These are phyloP conservation scores for Berberis thunbergii DNA, from an alignment of 164 flowering plant genomes.

Conservation along the genomic window DNA sequence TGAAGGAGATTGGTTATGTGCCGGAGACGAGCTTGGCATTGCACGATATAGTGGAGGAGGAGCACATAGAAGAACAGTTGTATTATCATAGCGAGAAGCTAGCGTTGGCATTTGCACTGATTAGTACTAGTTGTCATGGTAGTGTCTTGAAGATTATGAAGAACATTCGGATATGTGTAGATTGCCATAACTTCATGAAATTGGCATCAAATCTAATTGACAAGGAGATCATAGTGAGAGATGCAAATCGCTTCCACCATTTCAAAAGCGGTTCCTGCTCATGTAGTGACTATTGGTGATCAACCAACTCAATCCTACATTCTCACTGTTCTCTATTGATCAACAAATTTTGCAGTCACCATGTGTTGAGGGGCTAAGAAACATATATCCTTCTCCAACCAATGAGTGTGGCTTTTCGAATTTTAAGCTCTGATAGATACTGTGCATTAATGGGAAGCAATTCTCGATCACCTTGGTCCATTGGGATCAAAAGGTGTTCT, in stretches of 20 bases:
- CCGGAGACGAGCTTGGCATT: conserved; percentile 51
- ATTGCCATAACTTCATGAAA: conserved; percentile 76
- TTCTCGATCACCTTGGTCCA: no score
- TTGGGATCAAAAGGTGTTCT: no score
- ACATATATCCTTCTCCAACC: no score
- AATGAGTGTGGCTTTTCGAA: no score
- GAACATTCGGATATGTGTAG: conserved; percentile 64
- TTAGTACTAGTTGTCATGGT: conserved; percentile 19
- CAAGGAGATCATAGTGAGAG: conserved; percentile 64
- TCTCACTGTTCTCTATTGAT: no score
- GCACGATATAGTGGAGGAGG: conserved; percentile 58
- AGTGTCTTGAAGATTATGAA: conserved; percentile 48
- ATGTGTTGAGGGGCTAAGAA: no score
- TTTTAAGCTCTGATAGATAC: no score
- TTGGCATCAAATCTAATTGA: conserved; percentile 42
- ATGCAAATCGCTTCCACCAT: conserved; percentile 72
- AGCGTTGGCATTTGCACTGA: conserved; percentile 56
- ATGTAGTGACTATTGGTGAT: conserved; percentile 72
- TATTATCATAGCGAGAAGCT: conserved; percentile 75
- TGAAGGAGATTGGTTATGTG: conserved; percentile 57
- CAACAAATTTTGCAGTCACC: no score
- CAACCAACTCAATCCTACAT: not conserved
- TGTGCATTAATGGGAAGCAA: no score
- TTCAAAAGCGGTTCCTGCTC: conserved; percentile 54
- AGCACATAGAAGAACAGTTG: conserved; percentile 60